Evolutionary conservation across 1,284 basidiomycete species (phyloP).

Genomic region (Pisolithus thermaeus): DNA sequence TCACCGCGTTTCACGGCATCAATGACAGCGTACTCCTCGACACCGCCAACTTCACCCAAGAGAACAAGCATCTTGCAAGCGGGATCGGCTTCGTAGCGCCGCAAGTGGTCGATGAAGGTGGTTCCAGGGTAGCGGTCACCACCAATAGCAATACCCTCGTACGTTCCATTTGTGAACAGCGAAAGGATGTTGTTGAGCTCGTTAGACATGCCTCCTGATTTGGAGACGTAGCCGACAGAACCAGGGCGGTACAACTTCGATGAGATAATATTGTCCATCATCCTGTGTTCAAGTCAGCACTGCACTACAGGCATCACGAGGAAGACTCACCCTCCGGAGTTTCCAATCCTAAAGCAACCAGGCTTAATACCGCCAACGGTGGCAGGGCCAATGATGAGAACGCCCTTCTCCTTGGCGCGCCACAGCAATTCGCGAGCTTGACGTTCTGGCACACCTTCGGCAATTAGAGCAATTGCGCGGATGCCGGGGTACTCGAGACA

Average conservation of each 20-base stretch:
- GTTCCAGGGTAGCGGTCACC: conserved; percentile 98
- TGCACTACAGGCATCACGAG: neutral
- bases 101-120: conserved; percentile 98
- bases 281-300: conserved; percentile 40
- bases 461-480: conserved; percentile 87
- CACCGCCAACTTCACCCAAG: conserved; percentile 97
- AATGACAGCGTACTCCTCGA: conserved; percentile 99
- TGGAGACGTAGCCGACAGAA: conserved; percentile 98
- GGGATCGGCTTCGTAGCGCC: conserved; percentile 96
- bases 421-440: conserved; percentile 96
- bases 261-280: conserved; percentile 99
- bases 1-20: conserved; percentile 91
- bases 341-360: conserved; percentile 99
- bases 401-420: conserved; percentile 79
- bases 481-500: conserved; percentile 69
- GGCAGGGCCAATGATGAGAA: conserved; percentile 96
- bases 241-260: conserved; percentile 98
- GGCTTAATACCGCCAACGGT: conserved; percentile 99
- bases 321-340: conserved; percentile 86
- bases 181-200: conserved; percentile 99
- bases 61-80: conserved; percentile 99
- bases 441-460: conserved; percentile 97
- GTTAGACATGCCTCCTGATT: conserved; percentile 99
- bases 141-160: conserved; percentile 99
- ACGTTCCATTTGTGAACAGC: conserved; percentile 95